Base-by-base conservation (phyloP, 768 basidiomycete species). In the Cyclocybe cylindracea region DNA sequence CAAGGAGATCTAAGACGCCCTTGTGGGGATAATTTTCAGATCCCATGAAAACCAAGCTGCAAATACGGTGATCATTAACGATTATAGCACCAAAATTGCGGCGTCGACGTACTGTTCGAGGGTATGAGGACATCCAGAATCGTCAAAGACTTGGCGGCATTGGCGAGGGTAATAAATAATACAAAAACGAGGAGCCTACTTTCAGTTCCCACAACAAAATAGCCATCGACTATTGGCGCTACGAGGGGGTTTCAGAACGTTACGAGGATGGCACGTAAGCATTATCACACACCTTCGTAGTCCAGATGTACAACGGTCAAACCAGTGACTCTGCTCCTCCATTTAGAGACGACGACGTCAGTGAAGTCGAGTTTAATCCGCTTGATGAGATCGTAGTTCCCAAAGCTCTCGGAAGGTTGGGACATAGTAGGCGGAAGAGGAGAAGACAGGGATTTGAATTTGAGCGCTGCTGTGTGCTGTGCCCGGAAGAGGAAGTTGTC, bases 1-100 rank as follows among this genome's bases (percentile, higher is more conserved):
- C 97, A 16, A 99, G 78, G 50, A 91, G 86, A 71, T 98, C 96
- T 48, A 99, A 82, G 46, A 98, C 86, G 16, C 95, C 96, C 67
- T 98, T 98, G 78, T 91, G 92, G 0, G 96, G 95, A 64, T 94
- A 98, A 60, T 90, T 86, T 63, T 96, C 86, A 0, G 94, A 96
- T 5, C 97, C 97, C 80, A 98, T 89, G 66, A 98, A 98, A 31
- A 98, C 84, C 53, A 96, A 71, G 67, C 90, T 93, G 49, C 3
- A 24, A 5, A 36, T 32, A 32, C 49, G 44, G 55, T 29, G 39
- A 56, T 48, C 46, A 39, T 50, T 50, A 47, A 50, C 14, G 19
- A 49, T 19, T 39, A 19, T 39, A 37, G 4, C 7, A 45, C 13
- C 31, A 35, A 42, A 31, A 13, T 45, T 32, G 24, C 43, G 13